phyloP scores from a whole-genome alignment of 139 green algal species.

The Gonium pectorale region DNA sequence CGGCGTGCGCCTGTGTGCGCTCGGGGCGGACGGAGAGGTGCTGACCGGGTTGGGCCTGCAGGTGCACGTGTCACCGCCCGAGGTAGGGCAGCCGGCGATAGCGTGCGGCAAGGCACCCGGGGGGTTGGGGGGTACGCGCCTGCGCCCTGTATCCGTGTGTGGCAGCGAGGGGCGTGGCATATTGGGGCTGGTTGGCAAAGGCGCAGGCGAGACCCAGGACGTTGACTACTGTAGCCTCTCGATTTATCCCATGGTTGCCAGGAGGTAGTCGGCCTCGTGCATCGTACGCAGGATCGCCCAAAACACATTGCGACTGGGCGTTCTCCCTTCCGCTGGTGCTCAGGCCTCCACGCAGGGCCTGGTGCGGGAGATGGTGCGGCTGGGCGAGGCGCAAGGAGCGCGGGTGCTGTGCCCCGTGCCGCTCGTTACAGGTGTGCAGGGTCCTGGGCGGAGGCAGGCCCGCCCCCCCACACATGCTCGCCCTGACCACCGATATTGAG shows the following conservation, averaged over 20 bases:
- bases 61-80: slow-evolving; percentile 58
- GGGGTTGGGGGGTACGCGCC: too few species aligned
- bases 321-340: neutral
- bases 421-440: slow-evolving; percentile 64
- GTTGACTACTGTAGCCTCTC: too few species aligned
- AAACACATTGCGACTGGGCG: too few species aligned
- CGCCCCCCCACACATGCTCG: neutral
- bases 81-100: slow-evolving; percentile 42
- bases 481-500: too few species aligned
- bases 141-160: too few species aligned
- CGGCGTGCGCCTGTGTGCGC: slow-evolving; percentile 48
- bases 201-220: too few species aligned
- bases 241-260: too few species aligned
- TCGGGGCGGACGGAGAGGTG: slow-evolving; percentile 57
- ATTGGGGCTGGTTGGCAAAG: too few species aligned
- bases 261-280: too few species aligned
- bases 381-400: slow-evolving; percentile 54
- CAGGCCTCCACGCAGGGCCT: slow-evolving; percentile 79
- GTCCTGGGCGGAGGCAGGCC: neutral
- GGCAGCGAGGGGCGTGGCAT: too few species aligned
- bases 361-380: slow-evolving; percentile 65
- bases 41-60: slow-evolving; percentile 32
- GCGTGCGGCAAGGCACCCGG: too few species aligned
- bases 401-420: slow-evolving; percentile 80
- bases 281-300: too few species aligned